Evolutionary conservation across 2,329 filamentous ascomycete species (phyloP), one percentile per base, ranked within the genome.

Genomic region (Hypoxylon sp.): DNA sequence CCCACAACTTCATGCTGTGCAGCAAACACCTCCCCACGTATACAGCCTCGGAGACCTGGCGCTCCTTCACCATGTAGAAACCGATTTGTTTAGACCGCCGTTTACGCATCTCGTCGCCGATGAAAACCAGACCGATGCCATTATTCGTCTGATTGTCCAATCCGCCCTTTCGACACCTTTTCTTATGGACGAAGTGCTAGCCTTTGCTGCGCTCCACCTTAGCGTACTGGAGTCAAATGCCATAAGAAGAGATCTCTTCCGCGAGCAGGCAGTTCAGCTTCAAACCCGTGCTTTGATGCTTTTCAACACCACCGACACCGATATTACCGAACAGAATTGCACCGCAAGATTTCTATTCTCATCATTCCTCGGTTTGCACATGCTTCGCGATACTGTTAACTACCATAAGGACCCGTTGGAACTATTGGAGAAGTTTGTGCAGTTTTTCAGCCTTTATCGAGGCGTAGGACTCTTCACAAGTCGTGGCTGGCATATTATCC

Each of bases 131-230:
- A n/a, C n/a, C n/a, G n/a, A n/a, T n/a, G n/a, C n/a, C n/a, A n/a
- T n/a, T n/a, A n/a, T n/a, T n/a, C n/a, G n/a, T n/a, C n/a, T n/a
- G n/a, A n/a, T n/a, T n/a, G n/a, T n/a, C n/a, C n/a, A n/a, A n/a
- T 34, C 30, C 4, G 30, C 30, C 30, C 8, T 34, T 13, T 34
- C 30, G 10, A 11, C 74, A 2, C 82, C 80, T 1, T 84, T 81
- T 56, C 76, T 83, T 3, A 78, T 84, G 64, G 80, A 84, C 58
- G 76, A 82, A 65, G 48, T 83, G 4, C 76, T 85, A 10, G 82
- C 81, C 39, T 65, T 82, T 48, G 76, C 80, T 11, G 81, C 82
- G 4, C 73, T 81, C 2, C 80, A 85, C 58, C 66, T 75, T 48
- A 78, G 76, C 57, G 75, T 71, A 2, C 1, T 13, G 4, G 8